Evolutionary conservation across 2,329 filamentous ascomycete species (phyloP).

Genomic region (Trichoderma pleuroti): DNA sequence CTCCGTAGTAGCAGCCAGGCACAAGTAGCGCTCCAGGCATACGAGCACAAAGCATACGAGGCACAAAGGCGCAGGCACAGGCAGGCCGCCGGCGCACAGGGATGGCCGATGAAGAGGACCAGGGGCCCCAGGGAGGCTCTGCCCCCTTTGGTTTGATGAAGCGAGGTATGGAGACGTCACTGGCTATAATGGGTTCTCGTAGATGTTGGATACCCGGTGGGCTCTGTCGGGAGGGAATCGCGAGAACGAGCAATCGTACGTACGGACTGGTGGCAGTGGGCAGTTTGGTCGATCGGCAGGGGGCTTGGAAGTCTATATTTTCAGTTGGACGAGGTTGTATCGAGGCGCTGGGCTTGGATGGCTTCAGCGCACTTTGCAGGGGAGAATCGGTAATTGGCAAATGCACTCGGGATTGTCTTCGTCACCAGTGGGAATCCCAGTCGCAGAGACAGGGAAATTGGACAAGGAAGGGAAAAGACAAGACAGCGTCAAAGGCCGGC

Average conservation of each 20-base stretch:
- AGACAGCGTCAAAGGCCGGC: neutral
- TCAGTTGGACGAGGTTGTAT: neutral
- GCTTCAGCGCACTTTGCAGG: neutral
- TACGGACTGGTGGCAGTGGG: neutral
- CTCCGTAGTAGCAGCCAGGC: neutral
- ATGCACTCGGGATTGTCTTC: neutral
- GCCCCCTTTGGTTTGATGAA: constrained; percentile 17
- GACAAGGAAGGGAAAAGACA: neutral
- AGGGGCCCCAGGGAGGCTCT: constrained; percentile 16
- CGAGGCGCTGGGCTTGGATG: neutral
- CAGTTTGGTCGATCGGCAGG: constrained; percentile 4
- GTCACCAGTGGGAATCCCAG: neutral
- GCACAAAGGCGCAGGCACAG: neutral
- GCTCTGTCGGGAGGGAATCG: neutral
- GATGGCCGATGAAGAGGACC: constrained; percentile 4
- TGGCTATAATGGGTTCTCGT: neutral
- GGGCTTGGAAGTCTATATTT: neutral
- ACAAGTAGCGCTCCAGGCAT: constrained; percentile 8
- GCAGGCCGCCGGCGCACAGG: constrained; percentile 10
- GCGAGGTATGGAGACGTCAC: constrained; percentile 17
- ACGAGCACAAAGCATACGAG: neutral
- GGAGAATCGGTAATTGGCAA: neutral
- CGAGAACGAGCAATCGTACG: neutral
- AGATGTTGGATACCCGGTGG: neutral
- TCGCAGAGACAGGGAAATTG: neutral